Evolutionary conservation across 2,329 filamentous ascomycete genomes (phyloP).

Genomic region (Diatrype stigma): DNA sequence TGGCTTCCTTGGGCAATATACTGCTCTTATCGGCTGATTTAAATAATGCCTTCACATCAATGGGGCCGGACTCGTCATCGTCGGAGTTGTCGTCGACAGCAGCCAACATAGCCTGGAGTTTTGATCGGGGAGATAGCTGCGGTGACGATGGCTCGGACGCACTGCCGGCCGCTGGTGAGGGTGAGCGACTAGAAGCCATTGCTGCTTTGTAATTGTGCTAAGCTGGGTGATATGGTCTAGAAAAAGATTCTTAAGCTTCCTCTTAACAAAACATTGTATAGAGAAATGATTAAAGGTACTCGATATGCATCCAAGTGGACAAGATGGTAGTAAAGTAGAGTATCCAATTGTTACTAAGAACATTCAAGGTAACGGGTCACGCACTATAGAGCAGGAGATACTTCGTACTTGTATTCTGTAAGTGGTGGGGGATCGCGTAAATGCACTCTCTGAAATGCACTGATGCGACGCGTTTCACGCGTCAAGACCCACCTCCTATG

Average conservation of each 20-base stretch:
- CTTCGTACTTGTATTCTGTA: neutral
- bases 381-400: neutral
- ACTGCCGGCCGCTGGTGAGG: constrained; percentile 37
- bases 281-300: neutral
- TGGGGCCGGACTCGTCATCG: constrained; percentile 28
- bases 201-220: constrained; percentile 9
- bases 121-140: constrained; percentile 47
- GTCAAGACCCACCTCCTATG: neutral
- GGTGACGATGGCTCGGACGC: constrained; percentile 40
- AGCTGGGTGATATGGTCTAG: constrained; percentile 6
- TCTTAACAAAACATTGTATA: constrained; percentile 16
- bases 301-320: constrained; percentile 6
- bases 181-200: constrained; percentile 48
- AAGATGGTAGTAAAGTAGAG: neutral
- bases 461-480: neutral
- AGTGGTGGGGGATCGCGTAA: neutral
- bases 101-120: constrained; percentile 50
- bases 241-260: neutral
- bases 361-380: neutral
- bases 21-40: constrained; percentile 16
- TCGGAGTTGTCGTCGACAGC: constrained; percentile 46
- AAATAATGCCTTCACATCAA: constrained; percentile 21
- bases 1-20: constrained; percentile 7
- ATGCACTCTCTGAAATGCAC: no score
- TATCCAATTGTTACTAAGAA: neutral